These are phyloP conservation scores for Fusarium siculi DNA, from an alignment of 2,329 filamentous ascomycete genomes.

Conservation along the genomic window DNA sequence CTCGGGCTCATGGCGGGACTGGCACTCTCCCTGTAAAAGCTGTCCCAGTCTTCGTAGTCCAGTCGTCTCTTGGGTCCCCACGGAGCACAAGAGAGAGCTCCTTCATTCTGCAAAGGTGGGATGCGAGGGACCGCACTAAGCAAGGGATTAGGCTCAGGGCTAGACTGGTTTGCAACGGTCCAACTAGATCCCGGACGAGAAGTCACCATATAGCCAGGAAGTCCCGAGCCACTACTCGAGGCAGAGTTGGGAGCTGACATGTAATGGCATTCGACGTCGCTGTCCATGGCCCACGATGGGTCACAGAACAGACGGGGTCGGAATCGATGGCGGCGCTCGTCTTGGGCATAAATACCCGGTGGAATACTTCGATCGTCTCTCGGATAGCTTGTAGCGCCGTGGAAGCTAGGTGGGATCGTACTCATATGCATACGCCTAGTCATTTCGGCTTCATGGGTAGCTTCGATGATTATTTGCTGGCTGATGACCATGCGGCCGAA, in stretches of 20 bases:
- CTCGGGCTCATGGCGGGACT: constrained; percentile 35
- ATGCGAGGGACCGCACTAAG: constrained; percentile 40
- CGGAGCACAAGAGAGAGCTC: not conserved
- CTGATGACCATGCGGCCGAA: constrained; percentile 76
- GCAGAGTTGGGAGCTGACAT: constrained; percentile 43
- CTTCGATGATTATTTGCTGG: constrained; percentile 62
- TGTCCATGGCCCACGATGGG: constrained; percentile 34
- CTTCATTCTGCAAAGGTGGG: constrained; percentile 17
- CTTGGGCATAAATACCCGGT: constrained; percentile 17
- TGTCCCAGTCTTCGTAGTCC: constrained; percentile 34
- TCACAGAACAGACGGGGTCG: constrained; percentile 41
- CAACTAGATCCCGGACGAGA: constrained; percentile 41
- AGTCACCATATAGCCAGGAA: constrained; percentile 41
- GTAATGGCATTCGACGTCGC: constrained; percentile 32
- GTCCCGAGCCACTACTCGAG: constrained; percentile 44
- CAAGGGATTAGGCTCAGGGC: constrained; percentile 38
- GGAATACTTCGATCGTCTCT: constrained; percentile 24
- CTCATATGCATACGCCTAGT: constrained; percentile 34
- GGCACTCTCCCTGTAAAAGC: constrained; percentile 31
- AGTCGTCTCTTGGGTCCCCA: constrained; percentile 40
- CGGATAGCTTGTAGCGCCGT: constrained; percentile 34
- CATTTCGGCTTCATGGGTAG: constrained; percentile 59
- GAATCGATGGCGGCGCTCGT: constrained; percentile 29
- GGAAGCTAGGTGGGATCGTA: constrained; percentile 7
- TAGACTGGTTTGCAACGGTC: constrained; percentile 23